These are phyloP conservation scores for Claviceps digitariae DNA, from an alignment of 2,329 filamentous ascomycete species.

Conservation along the genomic window DNA sequence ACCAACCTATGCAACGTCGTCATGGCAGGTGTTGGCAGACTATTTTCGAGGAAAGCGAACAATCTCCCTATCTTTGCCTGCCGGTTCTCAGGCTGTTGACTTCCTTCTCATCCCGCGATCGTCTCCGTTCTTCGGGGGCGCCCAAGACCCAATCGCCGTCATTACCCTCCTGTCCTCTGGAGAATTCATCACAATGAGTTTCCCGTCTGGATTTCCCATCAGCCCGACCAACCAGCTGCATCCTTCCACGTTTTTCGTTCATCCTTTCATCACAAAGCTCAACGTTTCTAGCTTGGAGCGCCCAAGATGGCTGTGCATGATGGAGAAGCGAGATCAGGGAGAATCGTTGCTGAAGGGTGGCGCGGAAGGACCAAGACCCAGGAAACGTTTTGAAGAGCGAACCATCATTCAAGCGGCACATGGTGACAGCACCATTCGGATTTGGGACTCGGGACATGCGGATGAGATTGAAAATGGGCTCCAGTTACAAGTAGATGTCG, in stretches of 20 bases:
- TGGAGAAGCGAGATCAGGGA: conserved; percentile 68
- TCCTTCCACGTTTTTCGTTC: conserved; percentile 72
- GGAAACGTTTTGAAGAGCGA: conserved; percentile 67
- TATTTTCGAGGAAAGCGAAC: conserved; percentile 71
- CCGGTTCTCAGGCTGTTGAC: conserved; percentile 61
- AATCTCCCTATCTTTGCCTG: conserved; percentile 59
- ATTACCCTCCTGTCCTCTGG: conserved; percentile 71
- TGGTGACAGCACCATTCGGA: conserved; percentile 76
- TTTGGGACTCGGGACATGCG: conserved; percentile 86
- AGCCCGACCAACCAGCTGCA: conserved; percentile 88
- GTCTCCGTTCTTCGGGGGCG: conserved; percentile 76
- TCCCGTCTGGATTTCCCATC: conserved; percentile 83
- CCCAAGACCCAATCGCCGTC: conserved; percentile 80
- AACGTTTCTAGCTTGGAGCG: conserved; percentile 63
- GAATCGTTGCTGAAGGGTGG: conserved; percentile 70
- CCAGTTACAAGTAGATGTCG: conserved; percentile 75
- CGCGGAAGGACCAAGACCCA: conserved; percentile 51
- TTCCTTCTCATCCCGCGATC: conserved; percentile 72
- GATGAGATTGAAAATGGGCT: conserved; percentile 85
- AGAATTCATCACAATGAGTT: conserved; percentile 79
- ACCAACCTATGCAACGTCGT: conserved; percentile 80
- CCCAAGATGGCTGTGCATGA: conserved; percentile 76
- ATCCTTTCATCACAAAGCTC: conserved; percentile 71
- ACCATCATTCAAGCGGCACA: conserved; percentile 81
- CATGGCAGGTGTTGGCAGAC: conserved; percentile 68